Evolutionary conservation across 1,139 yeast genomes (phyloP), one percentile per base, ranked within the genome.

Genomic region (Scheffersomyces titani): DNA sequence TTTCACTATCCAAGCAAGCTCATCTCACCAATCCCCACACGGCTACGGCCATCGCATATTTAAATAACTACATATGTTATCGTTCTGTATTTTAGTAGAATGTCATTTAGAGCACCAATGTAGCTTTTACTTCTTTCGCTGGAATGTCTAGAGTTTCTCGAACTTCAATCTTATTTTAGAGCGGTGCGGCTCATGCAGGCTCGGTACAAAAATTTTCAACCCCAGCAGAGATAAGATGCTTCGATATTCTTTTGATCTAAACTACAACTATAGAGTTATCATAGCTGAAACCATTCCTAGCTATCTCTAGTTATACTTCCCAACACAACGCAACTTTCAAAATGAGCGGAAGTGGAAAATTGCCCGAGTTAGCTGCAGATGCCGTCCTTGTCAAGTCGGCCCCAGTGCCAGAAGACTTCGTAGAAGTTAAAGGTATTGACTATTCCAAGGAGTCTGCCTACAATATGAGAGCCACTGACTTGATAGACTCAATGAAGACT

Each of bases 331-430:
- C 11, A 30, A 6, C 40, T 30, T 30, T 30, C 40, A 46, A 6
- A 46, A 46, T 46, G 49, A 46, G 49, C 9, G 49, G 24, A 13
- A 46, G 24, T 46, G 49, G 49, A 46, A 64, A 70, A 56, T 69
- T 75, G 53, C 96, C 96, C 53, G 84, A 80, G 19, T 72, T 88
- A 55, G 90, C 94, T 20, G 81, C 91, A 3, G 97, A 92, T 65
- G 98, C 98, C 11, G 98, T 94, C 36, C 82, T 94, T 55, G 90
- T 89, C 71, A 88, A 87, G 56, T 92, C 98, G 0, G 92, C 81
- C 6, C 96, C 97, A 2, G 92, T 93, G 54, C 96, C 97, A 13
- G 91, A 85, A 49, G 86, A 84, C 65, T 89, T 90, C 58, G 87
- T 84, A 22, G 83, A 86, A 65, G 97, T 96, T 48, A 77, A 83